These are phyloP conservation scores for Thinopyrum obtusiflorum DNA, from an alignment of 202 grass and related monocot species.

Conservation along the genomic window DNA sequence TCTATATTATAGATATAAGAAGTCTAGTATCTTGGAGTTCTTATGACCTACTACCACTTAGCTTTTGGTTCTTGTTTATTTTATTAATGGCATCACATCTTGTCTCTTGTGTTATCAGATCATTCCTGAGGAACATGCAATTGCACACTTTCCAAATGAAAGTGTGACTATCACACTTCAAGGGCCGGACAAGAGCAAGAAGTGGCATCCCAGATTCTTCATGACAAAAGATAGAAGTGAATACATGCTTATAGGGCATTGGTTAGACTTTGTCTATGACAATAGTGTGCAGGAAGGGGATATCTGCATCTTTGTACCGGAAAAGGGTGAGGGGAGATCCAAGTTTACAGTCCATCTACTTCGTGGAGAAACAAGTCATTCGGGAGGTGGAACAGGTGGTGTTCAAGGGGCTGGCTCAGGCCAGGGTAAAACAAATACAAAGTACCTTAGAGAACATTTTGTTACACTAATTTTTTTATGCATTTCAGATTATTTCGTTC, in stretches of 20 bases:
- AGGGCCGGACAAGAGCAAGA: not conserved
- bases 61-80: not conserved
- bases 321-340: not conserved
- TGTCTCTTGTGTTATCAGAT: not conserved
- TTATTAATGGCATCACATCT: not conserved
- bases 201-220: not conserved
- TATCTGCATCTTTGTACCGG: not conserved
- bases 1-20: not conserved
- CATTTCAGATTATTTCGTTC: not conserved
- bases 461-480: not conserved
- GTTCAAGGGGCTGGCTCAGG: not conserved
- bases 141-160: not conserved
- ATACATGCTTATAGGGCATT: not conserved
- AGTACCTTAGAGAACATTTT: not conserved
- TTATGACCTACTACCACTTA: not conserved
- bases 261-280: not conserved
- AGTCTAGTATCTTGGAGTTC: not conserved
- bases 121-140: not conserved
- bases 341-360: not conserved
- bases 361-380: not conserved
- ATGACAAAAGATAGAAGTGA: not conserved
- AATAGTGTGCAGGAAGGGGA: constrained; percentile 2
- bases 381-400: not conserved
- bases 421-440: not conserved
- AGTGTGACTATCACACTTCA: not conserved